phyloP scores from a whole-genome alignment of 179 eudicot genomes.

The Corrigiola litoralis region DNA sequence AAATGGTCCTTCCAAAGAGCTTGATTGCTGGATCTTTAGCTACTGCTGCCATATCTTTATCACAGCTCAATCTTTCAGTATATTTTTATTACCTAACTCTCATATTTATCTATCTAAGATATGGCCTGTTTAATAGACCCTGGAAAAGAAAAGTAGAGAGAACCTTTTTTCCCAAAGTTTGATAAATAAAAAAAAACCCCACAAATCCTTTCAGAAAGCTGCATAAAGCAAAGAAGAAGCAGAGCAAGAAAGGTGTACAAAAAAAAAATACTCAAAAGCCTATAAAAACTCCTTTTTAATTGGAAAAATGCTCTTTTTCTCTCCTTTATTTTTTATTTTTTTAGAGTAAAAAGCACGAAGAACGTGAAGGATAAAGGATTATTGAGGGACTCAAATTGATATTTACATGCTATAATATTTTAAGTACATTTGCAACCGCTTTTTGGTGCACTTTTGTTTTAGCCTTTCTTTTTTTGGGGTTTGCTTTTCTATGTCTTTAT shows the following conservation, averaged over 20 bases:
- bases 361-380: slow-evolving; percentile 20
- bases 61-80: neutral
- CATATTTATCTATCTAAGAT: neutral
- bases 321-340: neutral
- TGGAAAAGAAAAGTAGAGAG: neutral
- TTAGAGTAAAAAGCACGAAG: slow-evolving; percentile 17
- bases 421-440: slow-evolving; percentile 1
- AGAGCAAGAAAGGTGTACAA: neutral
- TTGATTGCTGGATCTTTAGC: slow-evolving; percentile 60
- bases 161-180: slow-evolving; percentile 12
- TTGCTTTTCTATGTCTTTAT: neutral
- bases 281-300: slow-evolving; percentile 13
- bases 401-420: neutral
- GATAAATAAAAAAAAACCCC: slow-evolving; percentile 10
- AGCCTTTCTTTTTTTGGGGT: neutral
- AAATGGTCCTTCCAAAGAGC: slow-evolving; percentile 71
- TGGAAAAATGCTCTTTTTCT: slow-evolving; percentile 30
- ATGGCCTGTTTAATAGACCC: slow-evolving; percentile 6
- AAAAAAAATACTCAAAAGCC: neutral
- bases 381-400: slow-evolving; percentile 10
- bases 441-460: neutral
- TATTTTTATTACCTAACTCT: neutral
- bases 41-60: slow-evolving; percentile 21
- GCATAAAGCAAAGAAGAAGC: slow-evolving; percentile 1
- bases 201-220: slow-evolving; percentile 13